These are phyloP conservation scores for Geranium incanum DNA, from an alignment of 441 rosid genomes.

Conservation along the genomic window DNA sequence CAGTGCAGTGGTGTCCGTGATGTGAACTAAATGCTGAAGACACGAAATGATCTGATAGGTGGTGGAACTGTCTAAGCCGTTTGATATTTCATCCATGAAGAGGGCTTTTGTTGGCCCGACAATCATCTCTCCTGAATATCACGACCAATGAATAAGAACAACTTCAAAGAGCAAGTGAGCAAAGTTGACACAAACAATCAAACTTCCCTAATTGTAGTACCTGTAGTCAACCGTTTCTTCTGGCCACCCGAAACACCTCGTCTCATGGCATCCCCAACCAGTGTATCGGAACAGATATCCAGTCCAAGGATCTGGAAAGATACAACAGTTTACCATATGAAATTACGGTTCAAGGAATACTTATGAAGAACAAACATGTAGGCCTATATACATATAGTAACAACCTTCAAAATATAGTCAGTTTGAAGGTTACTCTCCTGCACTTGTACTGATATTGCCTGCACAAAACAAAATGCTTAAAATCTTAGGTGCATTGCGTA, in stretches of 20 bases:
- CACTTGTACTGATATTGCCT: slow-evolving; percentile 64
- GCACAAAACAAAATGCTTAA: slow-evolving; percentile 14
- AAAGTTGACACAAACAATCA: not conserved
- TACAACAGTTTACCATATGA: not conserved
- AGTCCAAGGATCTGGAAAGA: slow-evolving; percentile 49
- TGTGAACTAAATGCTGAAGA: slow-evolving; percentile 32
- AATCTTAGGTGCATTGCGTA: not conserved
- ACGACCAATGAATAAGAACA: not conserved
- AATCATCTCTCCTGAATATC: slow-evolving; percentile 30
- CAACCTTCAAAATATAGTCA: slow-evolving; percentile 66
- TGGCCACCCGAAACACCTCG: slow-evolving; percentile 65
- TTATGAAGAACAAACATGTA: not conserved
- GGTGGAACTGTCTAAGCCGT: slow-evolving; percentile 39
- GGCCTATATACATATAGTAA: not conserved
- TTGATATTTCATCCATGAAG: slow-evolving; percentile 44
- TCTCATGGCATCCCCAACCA: slow-evolving; percentile 50
- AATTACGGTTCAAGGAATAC: slow-evolving; percentile 1
- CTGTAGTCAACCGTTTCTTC: slow-evolving; percentile 53
- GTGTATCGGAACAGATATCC: slow-evolving; percentile 44
- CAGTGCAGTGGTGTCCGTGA: slow-evolving; percentile 32
- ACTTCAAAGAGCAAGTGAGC: not conserved
- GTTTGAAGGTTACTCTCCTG: slow-evolving; percentile 50
- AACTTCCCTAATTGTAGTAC: slow-evolving; percentile 20
- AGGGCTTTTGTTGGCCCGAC: slow-evolving; percentile 37
- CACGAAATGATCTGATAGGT: slow-evolving; percentile 36